phyloP scores from a whole-genome alignment of 345 rosid genomes.

The Salix udensis region DNA sequence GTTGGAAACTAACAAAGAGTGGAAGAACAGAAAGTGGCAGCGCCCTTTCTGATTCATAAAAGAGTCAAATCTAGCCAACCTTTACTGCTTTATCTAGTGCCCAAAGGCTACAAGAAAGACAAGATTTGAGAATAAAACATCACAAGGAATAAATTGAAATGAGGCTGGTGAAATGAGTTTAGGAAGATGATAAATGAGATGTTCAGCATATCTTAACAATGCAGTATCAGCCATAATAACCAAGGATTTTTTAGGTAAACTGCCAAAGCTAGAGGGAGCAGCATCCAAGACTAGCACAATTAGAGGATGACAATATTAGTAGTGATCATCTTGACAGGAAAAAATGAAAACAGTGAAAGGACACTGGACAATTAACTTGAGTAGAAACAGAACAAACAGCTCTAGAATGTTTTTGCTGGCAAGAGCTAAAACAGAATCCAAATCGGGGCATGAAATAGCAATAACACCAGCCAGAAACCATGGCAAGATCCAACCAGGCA shows the following conservation, averaged over 20 bases:
- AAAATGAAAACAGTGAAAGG: neutral
- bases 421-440: neutral
- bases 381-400: neutral
- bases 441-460: neutral
- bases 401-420: neutral
- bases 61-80: neutral
- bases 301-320: neutral
- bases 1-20: neutral
- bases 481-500: neutral
- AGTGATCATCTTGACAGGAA: neutral
- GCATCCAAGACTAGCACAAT: neutral
- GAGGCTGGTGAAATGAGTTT: neutral
- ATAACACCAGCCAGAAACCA: neutral
- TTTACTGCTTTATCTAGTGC: neutral
- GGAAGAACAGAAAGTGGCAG: neutral
- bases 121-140: neutral
- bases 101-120: neutral
- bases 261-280: neutral
- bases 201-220: neutral
- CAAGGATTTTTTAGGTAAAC: neutral
- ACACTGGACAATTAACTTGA: neutral
- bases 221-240: neutral
- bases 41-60: neutral
- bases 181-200: neutral
- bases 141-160: neutral